These are phyloP conservation scores for Kwoniella mangroviensis DNA, from an alignment of 768 basidiomycete species.

Conservation along the genomic window DNA sequence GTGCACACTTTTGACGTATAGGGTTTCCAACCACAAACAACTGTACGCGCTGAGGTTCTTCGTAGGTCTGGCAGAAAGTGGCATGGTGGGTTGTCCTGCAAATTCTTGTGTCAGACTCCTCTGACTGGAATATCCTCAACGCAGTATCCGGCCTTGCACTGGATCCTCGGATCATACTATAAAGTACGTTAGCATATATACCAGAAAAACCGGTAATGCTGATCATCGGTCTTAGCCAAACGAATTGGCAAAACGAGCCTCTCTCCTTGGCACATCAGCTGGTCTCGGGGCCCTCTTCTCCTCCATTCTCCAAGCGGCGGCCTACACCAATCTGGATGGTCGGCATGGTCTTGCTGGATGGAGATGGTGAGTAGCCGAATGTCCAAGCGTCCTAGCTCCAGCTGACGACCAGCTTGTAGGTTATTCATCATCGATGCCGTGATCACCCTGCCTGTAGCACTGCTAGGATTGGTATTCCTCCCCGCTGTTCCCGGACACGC, in stretches of 20 bases:
- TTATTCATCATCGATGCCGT: conserved; percentile 33
- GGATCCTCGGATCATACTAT: conserved; percentile 46
- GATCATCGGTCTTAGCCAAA: conserved; percentile 13
- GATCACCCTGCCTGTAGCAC: conserved; percentile 21
- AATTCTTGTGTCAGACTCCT: neutral
- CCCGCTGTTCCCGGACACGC: conserved; percentile 25
- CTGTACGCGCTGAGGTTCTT: conserved; percentile 52
- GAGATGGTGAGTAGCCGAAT: neutral
- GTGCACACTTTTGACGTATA: conserved; percentile 47
- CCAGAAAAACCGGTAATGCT: neutral
- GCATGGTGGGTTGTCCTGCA: neutral
- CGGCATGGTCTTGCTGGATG: conserved; percentile 37
- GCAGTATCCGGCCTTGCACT: conserved; percentile 1
- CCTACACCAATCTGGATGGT: conserved; percentile 43
- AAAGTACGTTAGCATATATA: conserved; percentile 5
- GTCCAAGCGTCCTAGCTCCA: too few species aligned
- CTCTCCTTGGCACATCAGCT: conserved; percentile 45
- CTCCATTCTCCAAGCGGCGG: conserved; percentile 47
- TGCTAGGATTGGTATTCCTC: conserved; percentile 30
- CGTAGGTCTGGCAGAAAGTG: conserved; percentile 51
- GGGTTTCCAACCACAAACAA: conserved; percentile 36
- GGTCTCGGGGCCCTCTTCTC: conserved; percentile 40
- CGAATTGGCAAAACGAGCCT: conserved; percentile 49
- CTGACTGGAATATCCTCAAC: neutral
- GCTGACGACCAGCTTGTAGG: too few species aligned